These are phyloP conservation scores for Clavulina sp. DNA, from an alignment of 768 basidiomycete species.

Conservation along the genomic window DNA sequence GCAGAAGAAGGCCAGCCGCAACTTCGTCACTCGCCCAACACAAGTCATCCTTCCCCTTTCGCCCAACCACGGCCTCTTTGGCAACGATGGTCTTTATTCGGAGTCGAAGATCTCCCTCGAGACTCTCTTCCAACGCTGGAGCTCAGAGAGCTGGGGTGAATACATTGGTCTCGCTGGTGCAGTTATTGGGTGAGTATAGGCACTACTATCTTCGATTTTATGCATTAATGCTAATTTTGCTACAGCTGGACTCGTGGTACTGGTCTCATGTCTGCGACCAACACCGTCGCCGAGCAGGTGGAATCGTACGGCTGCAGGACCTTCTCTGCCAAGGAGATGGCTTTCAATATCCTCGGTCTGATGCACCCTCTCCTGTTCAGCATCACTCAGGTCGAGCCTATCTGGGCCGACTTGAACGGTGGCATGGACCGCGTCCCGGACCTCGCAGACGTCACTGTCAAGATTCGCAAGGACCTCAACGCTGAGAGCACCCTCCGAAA, in stretches of 20 bases:
- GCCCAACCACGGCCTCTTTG: conserved; percentile 95
- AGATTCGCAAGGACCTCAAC: conserved; percentile 65
- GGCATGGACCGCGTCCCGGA: conserved; percentile 96
- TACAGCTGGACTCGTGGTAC: conserved; percentile 93
- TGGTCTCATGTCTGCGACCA: conserved; percentile 88
- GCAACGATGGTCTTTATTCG: conserved; percentile 93
- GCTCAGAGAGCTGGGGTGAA: conserved; percentile 96
- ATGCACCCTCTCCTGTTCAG: conserved; percentile 99
- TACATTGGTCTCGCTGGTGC: conserved; percentile 96
- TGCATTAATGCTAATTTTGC: conserved; percentile 7
- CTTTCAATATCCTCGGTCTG: conserved; percentile 96
- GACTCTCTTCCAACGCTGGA: conserved; percentile 96
- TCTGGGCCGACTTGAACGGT: conserved; percentile 97
- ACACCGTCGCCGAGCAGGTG: conserved; percentile 84
- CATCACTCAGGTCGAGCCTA: conserved; percentile 97
- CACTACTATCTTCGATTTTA: neutral
- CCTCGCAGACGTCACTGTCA: conserved; percentile 76
- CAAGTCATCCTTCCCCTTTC: conserved; percentile 96
- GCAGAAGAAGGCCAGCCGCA: conserved; percentile 90
- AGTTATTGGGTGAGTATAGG: conserved; percentile 68
- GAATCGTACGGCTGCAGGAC: conserved; percentile 89
- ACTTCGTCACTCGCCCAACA: conserved; percentile 94
- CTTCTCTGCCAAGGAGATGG: conserved; percentile 99
- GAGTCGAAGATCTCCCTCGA: conserved; percentile 98
- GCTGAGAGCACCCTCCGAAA: conserved; percentile 86